phyloP scores from a whole-genome alignment of 495 filamentous ascomycete genomes.

The Astrothelium subdiscretum region DNA sequence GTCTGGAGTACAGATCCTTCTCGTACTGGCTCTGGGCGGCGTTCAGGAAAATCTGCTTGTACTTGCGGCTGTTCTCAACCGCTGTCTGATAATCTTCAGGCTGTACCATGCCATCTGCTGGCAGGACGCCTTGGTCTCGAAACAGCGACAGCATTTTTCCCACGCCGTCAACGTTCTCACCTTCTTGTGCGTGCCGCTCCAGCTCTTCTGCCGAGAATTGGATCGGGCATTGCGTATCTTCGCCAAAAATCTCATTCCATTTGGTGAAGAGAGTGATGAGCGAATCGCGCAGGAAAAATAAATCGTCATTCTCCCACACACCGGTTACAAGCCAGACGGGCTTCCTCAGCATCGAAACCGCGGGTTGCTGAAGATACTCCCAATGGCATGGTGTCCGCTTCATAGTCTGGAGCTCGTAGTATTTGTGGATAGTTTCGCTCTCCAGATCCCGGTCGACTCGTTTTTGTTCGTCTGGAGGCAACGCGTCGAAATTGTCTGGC shows the following conservation, averaged over 20 bases:
- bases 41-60: slow-evolving; percentile 22
- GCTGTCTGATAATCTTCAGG: slow-evolving; percentile 18
- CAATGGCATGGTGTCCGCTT: slow-evolving; percentile 26
- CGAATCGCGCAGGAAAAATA: slow-evolving; percentile 29
- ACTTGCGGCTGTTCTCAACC: slow-evolving; percentile 11
- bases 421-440: slow-evolving; percentile 25
- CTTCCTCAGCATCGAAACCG: slow-evolving; percentile 18
- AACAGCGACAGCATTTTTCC: slow-evolving; percentile 20
- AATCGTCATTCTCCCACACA: slow-evolving; percentile 25
- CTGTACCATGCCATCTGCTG: slow-evolving; percentile 24
- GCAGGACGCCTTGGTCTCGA: slow-evolving; percentile 21
- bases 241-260: slow-evolving; percentile 24
- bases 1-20: slow-evolving; percentile 17
- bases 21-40: slow-evolving; percentile 21
- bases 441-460: slow-evolving; percentile 21
- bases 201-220: slow-evolving; percentile 24
- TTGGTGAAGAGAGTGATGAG: slow-evolving; percentile 18
- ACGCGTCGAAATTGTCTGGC: slow-evolving; percentile 21
- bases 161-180: slow-evolving; percentile 21
- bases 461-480: slow-evolving; percentile 20
- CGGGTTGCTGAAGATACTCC: slow-evolving; percentile 20
- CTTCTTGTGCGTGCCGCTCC: slow-evolving; percentile 21
- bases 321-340: slow-evolving; percentile 26
- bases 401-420: slow-evolving; percentile 23
- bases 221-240: slow-evolving; percentile 25